These are phyloP conservation scores for Tulasnella sp. DNA, from an alignment of 768 basidiomycete species.

Conservation along the genomic window DNA sequence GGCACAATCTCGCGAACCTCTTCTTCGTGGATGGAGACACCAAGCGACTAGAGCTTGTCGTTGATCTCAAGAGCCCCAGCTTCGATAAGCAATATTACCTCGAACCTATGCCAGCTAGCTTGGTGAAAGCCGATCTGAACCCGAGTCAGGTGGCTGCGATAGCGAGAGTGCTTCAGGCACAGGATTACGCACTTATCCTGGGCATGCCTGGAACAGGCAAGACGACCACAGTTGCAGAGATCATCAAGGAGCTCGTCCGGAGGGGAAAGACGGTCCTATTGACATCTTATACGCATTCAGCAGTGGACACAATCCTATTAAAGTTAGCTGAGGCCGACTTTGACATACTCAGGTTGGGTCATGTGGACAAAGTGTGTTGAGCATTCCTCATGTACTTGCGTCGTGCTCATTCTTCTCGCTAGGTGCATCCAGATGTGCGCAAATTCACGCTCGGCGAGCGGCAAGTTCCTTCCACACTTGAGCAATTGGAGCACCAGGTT, in stretches of 20 bases:
- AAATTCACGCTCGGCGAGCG: conserved; percentile 55
- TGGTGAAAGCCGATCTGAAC: conserved; percentile 42
- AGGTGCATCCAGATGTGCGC: conserved; percentile 78
- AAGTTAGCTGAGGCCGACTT: conserved; percentile 62
- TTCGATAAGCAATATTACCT: conserved; percentile 35
- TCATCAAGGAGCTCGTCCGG: conserved; percentile 67
- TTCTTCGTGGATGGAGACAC: conserved; percentile 73
- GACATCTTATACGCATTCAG: conserved; percentile 93
- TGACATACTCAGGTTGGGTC: conserved; percentile 74
- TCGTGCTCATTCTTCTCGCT: background rate
- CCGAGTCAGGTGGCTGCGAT: conserved; percentile 61
- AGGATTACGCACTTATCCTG: conserved; percentile 83
- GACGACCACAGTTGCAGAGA: conserved; percentile 84
- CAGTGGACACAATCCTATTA: conserved; percentile 90
- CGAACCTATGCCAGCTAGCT: background rate
- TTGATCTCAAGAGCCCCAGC: conserved; percentile 60
- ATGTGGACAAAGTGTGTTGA: conserved; percentile 68
- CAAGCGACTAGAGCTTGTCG: conserved; percentile 58
- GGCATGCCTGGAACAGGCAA: conserved; percentile 99
- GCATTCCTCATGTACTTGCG: background rate
- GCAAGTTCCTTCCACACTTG: conserved; percentile 50
- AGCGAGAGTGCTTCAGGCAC: conserved; percentile 58
- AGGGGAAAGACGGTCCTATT: conserved; percentile 80
- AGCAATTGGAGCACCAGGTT: conserved; percentile 70
- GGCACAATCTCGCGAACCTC: conserved; percentile 80